Conservation (phyloP, 768 basidiomycete genomes). For the Piloderma croceum region DNA sequence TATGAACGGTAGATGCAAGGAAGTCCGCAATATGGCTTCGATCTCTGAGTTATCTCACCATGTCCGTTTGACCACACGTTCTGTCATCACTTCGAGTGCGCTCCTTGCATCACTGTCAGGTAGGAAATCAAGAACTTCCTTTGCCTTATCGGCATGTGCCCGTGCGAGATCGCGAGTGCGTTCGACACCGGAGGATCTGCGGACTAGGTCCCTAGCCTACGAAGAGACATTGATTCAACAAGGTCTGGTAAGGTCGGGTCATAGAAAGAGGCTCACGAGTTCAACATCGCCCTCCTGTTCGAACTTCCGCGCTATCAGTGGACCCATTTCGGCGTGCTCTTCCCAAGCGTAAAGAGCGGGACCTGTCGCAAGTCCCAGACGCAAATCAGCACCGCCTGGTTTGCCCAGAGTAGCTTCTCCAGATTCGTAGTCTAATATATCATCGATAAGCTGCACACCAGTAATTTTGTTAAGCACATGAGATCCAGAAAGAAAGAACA, state of each 20-base stretch:
- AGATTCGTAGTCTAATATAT: slow-evolving; percentile 88
- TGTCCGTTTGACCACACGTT: slow-evolving; percentile 57
- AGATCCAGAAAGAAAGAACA: background rate
- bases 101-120: slow-evolving; percentile 78
- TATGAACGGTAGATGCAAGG: no score
- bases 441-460: slow-evolving; percentile 77
- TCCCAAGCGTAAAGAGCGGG: slow-evolving; percentile 86
- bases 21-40: no score
- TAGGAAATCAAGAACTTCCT: slow-evolving; percentile 58
- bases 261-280: slow-evolving; percentile 40
- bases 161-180: slow-evolving; percentile 74
- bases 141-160: slow-evolving; percentile 71
- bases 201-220: slow-evolving; percentile 66
- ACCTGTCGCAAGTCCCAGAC: slow-evolving; percentile 79
- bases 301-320: slow-evolving; percentile 78
- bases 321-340: slow-evolving; percentile 69
- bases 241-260: background rate
- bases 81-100: slow-evolving; percentile 70
- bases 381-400: slow-evolving; percentile 82
- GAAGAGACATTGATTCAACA: slow-evolving; percentile 4
- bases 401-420: slow-evolving; percentile 75
- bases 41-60: slow-evolving; percentile 32
- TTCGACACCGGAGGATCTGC: slow-evolving; percentile 65
- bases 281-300: slow-evolving; percentile 74
- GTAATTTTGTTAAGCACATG: no score